These are phyloP conservation scores for Limnomonas spitsbergensis DNA, from an alignment of 139 green algal genomes.

Conservation along the genomic window DNA sequence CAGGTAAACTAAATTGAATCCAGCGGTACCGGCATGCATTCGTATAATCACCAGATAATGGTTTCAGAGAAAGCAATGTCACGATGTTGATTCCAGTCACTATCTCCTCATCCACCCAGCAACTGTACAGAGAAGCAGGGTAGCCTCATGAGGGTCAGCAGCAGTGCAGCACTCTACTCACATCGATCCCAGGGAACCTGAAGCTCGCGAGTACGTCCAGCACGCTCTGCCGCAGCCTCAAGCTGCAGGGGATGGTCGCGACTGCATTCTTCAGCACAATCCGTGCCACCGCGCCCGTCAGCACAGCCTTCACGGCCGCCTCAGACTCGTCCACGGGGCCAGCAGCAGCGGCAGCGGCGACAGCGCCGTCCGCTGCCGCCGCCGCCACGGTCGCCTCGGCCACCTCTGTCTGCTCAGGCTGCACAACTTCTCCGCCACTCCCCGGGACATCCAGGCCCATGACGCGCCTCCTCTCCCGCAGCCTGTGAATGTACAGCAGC, in stretches of 20 bases:
- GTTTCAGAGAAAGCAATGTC: too few species aligned
- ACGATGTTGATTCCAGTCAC: too few species aligned
- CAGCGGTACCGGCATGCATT: too few species aligned
- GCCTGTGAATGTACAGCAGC: constrained; percentile 76
- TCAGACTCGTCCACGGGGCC: constrained; percentile 25
- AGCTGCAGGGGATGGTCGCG: constrained; percentile 34
- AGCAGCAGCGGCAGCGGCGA: constrained; percentile 1
- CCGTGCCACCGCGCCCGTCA: constrained; percentile 57
- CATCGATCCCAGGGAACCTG: constrained; percentile 48
- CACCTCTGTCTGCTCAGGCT: too few species aligned
- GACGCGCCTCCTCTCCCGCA: constrained; percentile 63
- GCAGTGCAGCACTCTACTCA: too few species aligned
- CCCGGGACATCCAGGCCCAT: constrained; percentile 61
- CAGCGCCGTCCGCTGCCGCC: background rate
- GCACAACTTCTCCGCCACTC: too few species aligned
- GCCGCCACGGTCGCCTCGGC: background rate
- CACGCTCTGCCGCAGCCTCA: constrained; percentile 46
- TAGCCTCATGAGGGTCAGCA: too few species aligned
- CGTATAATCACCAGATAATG: too few species aligned
- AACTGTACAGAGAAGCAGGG: too few species aligned
- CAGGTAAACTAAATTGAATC: too few species aligned
- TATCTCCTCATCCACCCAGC: too few species aligned
- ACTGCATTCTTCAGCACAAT: constrained; percentile 59
- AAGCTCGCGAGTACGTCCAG: constrained; percentile 56
- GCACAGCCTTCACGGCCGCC: constrained; percentile 56